Evolutionary conservation across 169 alveolate genomes (phyloP), one percentile per base, ranked within the genome.

Genomic region (Plasmodium malariae): DNA sequence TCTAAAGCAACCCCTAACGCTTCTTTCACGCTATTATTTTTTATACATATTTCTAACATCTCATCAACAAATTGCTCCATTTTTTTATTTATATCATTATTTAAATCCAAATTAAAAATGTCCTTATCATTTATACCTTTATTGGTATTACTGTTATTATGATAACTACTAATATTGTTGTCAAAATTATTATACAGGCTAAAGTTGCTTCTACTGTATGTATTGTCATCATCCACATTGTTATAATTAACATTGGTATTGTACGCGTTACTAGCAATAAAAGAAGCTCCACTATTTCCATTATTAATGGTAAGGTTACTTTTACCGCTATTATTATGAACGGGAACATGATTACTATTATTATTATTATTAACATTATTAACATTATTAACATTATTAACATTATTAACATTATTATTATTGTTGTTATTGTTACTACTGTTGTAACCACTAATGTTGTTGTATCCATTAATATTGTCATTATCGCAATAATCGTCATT

Each of bases 1-100:
- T 98, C 99, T 59, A 98, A 76, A 12, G 98, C 99, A 14, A 98
- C 96, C 0, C 99, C 99, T 51, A 98, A 94, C 11, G 99, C 99
- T 87, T 97, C 97, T 67, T 94, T 91, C 40, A 93, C 97, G 70
- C 95, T 96, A 24, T 95, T 95, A 70, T 95, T 93, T n/a, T 87
- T 40, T 36, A 96, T 95, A 74, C 99, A 96, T 57, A 94, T 93
- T 40, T 93, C 94, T 68, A 98, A 95, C 96, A 98, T 96, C 59
- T 91, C 93, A 62, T 96, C 96, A 24, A 98, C 98, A 49, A 98
- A 91, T 36, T 68, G 59, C 92, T 93, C 97, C 91, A 97, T 96
- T 83, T 97, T 96, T 19, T 93, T 87, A 59, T 76, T 95, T 36
- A 88, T 59, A 17, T 94, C 95, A 12, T 91, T 88, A 73, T 70